phyloP scores from a whole-genome alignment of 805 yeast genomes.

The Brettanomyces sp. region DNA sequence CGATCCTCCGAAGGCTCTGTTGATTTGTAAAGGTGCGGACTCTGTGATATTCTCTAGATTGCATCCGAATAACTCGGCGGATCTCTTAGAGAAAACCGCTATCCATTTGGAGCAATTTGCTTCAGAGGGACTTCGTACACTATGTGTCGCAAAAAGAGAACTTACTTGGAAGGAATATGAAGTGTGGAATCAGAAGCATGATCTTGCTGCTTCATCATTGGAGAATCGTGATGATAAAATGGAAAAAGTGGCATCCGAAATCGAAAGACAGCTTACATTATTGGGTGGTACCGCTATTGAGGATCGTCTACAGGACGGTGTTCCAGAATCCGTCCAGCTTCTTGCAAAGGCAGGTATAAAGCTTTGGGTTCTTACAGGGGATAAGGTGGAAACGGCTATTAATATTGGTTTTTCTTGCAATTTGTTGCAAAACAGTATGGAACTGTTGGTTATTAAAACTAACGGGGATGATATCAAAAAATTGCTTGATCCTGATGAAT shows the following conservation, averaged over 20 bases:
- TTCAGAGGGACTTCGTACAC: constrained; percentile 73
- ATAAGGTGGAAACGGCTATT: constrained; percentile 83
- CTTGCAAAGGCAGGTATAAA: constrained; percentile 73
- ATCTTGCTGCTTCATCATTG: constrained; percentile 55
- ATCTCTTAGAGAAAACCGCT: constrained; percentile 50
- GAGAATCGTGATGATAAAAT: constrained; percentile 56
- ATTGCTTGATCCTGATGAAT: constrained; percentile 26
- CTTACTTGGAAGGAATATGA: constrained; percentile 51
- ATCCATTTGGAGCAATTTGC: constrained; percentile 70
- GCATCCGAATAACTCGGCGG: constrained; percentile 33
- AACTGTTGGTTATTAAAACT: constrained; percentile 54
- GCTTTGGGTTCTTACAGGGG: constrained; percentile 82
- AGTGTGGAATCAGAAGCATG: constrained; percentile 55
- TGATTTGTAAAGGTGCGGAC: constrained; percentile 82
- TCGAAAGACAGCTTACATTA: constrained; percentile 55
- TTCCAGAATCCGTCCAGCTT: constrained; percentile 67
- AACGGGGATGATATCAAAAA: constrained; percentile 45
- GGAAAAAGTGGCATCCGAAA: constrained; percentile 66
- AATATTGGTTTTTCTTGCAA: constrained; percentile 84
- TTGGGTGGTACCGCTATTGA: constrained; percentile 85
- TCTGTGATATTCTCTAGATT: constrained; percentile 67
- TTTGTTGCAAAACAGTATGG: constrained; percentile 66
- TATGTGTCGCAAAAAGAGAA: constrained; percentile 70
- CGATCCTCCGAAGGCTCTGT: constrained; percentile 48
- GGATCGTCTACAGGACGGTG: constrained; percentile 79